Percentiles rank a stretch among this genome's conserved stretches.
Conservation (phyloP, 805 yeast genomes). For the Isabelozyma pseudorhagii region DNA sequence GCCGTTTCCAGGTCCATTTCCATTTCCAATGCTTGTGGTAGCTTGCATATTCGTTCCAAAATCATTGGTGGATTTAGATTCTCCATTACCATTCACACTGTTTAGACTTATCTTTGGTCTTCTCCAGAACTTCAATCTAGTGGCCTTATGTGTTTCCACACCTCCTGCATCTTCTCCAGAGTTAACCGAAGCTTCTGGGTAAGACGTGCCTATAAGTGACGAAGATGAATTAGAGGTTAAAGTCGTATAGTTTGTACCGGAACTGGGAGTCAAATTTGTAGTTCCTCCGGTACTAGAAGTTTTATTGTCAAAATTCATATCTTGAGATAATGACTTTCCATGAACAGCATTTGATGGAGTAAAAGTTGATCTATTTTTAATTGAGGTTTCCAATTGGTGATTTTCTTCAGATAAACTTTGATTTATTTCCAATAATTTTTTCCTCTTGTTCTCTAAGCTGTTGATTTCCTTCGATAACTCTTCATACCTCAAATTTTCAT, state of each 20-base stretch:
- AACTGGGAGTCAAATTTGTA: neutral
- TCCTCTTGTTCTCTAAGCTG: constrained; percentile 46
- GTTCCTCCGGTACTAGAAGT: neutral
- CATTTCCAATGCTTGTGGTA: neutral
- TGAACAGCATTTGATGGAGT: neutral
- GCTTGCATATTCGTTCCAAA: neutral
- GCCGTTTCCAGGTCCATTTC: constrained; percentile 1
- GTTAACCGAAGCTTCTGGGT: constrained; percentile 1
- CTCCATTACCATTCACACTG: neutral
- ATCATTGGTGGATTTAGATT: neutral
- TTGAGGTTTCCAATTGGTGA: constrained; percentile 5
- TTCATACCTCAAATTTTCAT: constrained; percentile 41
- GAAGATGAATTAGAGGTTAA: constrained; percentile 14
- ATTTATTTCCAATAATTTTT: constrained; percentile 32
- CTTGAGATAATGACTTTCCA: neutral
- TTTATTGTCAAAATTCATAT: neutral
- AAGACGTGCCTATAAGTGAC: constrained; percentile 7
- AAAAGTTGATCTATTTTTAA: neutral
- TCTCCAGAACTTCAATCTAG: constrained; percentile 44
- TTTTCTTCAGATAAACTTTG: constrained; percentile 20
- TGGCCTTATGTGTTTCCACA: constrained; percentile 39
- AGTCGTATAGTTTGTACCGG: constrained; percentile 1
- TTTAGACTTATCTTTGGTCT: constrained; percentile 34
- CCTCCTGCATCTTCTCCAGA: constrained; percentile 12
- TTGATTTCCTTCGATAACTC: constrained; percentile 49